Evolutionary conservation across 331 rosid species (phyloP).

Genomic region (Malus hybrid): DNA sequence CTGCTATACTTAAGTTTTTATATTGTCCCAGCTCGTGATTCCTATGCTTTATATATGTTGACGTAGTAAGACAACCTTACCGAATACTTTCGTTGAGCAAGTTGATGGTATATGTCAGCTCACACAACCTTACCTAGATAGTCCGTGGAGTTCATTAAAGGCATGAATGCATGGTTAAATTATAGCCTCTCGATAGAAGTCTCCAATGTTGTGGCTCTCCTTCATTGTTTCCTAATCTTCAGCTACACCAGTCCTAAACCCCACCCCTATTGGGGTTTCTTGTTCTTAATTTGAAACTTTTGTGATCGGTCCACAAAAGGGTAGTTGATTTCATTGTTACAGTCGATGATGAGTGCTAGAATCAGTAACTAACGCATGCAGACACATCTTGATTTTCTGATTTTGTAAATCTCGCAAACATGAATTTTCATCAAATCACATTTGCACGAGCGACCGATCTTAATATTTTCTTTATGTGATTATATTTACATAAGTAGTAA

Average conservation of each 20-base stretch:
- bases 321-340: neutral
- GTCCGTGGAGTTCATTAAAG: neutral
- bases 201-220: neutral
- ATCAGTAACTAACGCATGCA: no score
- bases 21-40: no score
- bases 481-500: no score
- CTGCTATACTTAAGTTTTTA: no score
- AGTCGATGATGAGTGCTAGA: neutral
- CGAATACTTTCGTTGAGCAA: neutral
- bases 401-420: no score
- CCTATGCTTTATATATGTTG: no score
- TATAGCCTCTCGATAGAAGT: neutral
- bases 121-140: neutral
- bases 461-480: no score
- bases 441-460: no score
- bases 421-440: no score
- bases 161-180: neutral
- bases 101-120: neutral
- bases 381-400: no score
- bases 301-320: neutral
- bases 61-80: no score
- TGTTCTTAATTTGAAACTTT: neutral
- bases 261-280: neutral
- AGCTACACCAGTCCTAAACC: neutral
- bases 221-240: neutral